Conservation (phyloP, 805 yeast species). For the Kodamaea kakaduensis region DNA sequence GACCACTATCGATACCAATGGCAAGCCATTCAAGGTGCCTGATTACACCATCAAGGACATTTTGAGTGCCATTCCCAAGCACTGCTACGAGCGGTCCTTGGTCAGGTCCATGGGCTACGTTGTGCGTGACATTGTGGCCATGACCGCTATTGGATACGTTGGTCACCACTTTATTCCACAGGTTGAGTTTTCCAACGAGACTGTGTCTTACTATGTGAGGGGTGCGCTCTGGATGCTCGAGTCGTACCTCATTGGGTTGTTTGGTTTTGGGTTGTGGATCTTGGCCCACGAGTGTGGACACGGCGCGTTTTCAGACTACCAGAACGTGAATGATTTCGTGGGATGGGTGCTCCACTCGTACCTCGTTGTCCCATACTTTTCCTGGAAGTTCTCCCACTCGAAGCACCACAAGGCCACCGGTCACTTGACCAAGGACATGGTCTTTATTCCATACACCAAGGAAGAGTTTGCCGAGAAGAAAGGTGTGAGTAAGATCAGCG, state of each 20-base stretch:
- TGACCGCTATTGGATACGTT: constrained; percentile 39
- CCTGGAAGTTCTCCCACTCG: constrained; percentile 58
- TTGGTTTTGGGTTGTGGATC: constrained; percentile 59
- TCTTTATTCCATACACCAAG: constrained; percentile 53
- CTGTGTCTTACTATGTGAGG: constrained; percentile 33
- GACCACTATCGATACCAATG: constrained; percentile 49
- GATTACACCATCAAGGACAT: constrained; percentile 58
- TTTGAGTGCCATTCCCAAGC: constrained; percentile 54
- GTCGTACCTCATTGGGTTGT: constrained; percentile 47
- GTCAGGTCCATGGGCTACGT: constrained; percentile 49
- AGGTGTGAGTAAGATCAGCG: constrained; percentile 35
- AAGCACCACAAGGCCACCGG: constrained; percentile 66
- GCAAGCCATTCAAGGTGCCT: constrained; percentile 56
- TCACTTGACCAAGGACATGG: constrained; percentile 57
- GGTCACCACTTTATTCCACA: constrained; percentile 41
- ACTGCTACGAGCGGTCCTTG: constrained; percentile 55
- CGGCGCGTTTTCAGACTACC: constrained; percentile 55
- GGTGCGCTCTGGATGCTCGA: constrained; percentile 57
- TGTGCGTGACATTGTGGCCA: constrained; percentile 46
- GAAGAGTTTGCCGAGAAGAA: constrained; percentile 37
- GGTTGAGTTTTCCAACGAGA: constrained; percentile 16
- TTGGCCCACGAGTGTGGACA: constrained; percentile 66
- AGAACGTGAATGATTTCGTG: constrained; percentile 48
- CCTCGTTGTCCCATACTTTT: constrained; percentile 55
- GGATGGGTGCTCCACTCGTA: constrained; percentile 63